Percentiles rank a stretch among this genome's conserved stretches.
phyloP scores from a whole-genome alignment of 495 filamentous ascomycete species.

The Penicillium odoratum region DNA sequence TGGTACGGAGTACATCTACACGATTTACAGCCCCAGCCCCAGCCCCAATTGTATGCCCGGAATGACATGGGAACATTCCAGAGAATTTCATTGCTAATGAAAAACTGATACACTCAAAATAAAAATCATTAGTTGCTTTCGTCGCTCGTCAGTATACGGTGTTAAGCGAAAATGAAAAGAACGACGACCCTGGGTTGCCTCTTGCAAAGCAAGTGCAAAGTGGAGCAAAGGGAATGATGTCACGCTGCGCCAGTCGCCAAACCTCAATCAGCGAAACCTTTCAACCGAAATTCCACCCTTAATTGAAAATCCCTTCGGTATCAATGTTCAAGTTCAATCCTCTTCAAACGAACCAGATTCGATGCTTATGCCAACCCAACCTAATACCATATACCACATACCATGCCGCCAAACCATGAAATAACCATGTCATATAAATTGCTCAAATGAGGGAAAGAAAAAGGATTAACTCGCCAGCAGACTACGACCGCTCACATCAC shows the following conservation, averaged over 20 bases:
- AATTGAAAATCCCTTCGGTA: not conserved
- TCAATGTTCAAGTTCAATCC: not conserved
- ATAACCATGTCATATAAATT: not conserved
- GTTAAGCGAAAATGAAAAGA: not conserved
- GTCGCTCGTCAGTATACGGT: conserved; percentile 18
- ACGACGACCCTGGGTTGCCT: not conserved
- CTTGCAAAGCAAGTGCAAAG: not conserved
- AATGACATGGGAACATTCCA: not conserved
- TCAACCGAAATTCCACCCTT: not conserved
- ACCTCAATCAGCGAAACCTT: not conserved
- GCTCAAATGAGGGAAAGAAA: not conserved
- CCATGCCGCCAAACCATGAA: not conserved
- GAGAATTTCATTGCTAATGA: not conserved
- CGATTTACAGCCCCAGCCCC: not conserved
- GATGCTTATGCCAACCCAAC: not conserved
- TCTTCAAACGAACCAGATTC: not conserved
- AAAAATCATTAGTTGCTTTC: conserved; percentile 11
- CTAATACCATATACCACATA: conserved; percentile 4
- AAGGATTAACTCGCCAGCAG: conserved; percentile 8
- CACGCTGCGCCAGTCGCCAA: conserved; percentile 1
- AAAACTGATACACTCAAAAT: not conserved
- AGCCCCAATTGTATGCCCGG: not conserved
- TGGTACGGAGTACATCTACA: not conserved
- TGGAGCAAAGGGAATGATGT: conserved; percentile 2
- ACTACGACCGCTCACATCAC: conserved; percentile 31